phyloP scores from a whole-genome alignment of 73 alveolate species.

The Halteria grandinella region DNA sequence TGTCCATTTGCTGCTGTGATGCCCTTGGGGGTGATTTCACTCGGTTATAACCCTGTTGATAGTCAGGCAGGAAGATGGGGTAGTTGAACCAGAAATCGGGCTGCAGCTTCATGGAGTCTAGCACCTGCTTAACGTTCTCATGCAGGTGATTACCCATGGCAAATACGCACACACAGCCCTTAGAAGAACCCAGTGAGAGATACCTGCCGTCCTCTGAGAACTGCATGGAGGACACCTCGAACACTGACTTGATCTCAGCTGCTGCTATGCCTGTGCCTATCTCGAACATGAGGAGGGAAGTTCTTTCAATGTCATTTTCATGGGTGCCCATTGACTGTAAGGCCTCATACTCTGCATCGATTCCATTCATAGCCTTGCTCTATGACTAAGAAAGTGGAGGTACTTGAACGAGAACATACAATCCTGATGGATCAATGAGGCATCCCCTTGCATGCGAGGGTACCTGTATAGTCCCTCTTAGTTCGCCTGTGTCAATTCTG shows the following conservation, averaged over 20 bases:
- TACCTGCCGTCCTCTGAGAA: slow-evolving; percentile 63
- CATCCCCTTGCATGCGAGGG: slow-evolving; percentile 65
- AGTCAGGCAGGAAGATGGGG: slow-evolving; percentile 63
- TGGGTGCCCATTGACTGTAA: not conserved
- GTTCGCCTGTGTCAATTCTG: slow-evolving; percentile 75
- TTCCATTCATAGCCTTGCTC: slow-evolving; percentile 20
- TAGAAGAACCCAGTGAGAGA: slow-evolving; percentile 55
- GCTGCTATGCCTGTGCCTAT: slow-evolving; percentile 72
- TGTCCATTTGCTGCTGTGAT: too few species aligned
- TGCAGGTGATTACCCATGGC: slow-evolving; percentile 59
- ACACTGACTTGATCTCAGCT: slow-evolving; percentile 56
- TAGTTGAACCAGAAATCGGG: slow-evolving; percentile 72
- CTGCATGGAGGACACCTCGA: slow-evolving; percentile 47
- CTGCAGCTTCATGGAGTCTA: slow-evolving; percentile 22
- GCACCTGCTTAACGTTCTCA: slow-evolving; percentile 35
- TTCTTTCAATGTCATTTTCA: slow-evolving; percentile 54
- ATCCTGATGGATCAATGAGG: slow-evolving; percentile 59
- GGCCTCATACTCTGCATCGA: not conserved
- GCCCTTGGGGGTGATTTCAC: too few species aligned
- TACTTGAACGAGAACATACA: slow-evolving; percentile 49
- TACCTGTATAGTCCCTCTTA: slow-evolving; percentile 67
- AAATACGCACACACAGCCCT: slow-evolving; percentile 70
- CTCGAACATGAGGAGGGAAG: slow-evolving; percentile 66
- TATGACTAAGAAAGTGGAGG: slow-evolving; percentile 38
- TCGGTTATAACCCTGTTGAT: too few species aligned